Conservation (phyloP, 352 stramenopile species). For the Phytophthora pseudosyringae region DNA sequence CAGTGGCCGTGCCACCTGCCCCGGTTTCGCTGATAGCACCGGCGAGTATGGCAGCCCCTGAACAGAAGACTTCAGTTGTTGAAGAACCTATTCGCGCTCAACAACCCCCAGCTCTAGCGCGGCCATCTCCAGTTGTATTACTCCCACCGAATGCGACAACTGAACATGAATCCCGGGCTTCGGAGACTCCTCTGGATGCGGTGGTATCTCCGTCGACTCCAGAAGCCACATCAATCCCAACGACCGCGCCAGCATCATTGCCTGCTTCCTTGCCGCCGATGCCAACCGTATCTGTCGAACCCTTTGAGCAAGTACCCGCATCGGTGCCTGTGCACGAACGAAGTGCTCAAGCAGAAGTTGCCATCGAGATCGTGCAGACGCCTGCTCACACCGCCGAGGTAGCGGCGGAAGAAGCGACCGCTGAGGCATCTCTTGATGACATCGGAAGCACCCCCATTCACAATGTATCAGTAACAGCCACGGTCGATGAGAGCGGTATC, state of each 20-base stretch:
- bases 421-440: conserved; percentile 41
- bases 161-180: conserved; percentile 24
- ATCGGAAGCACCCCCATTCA: conserved; percentile 51
- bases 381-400: conserved; percentile 30
- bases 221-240: conserved; percentile 18
- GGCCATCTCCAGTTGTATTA: conserved; percentile 47
- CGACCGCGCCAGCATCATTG: conserved; percentile 12
- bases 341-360: conserved; percentile 43
- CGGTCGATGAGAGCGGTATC: conserved; percentile 23
- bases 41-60: conserved; percentile 13
- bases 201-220: conserved; percentile 24
- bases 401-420: conserved; percentile 24
- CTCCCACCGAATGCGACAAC: conserved; percentile 34
- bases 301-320: conserved; percentile 15
- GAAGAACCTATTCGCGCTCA: conserved; percentile 19
- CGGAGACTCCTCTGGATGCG: conserved; percentile 21
- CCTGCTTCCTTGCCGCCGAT: conserved; percentile 26
- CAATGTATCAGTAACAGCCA: conserved; percentile 55
- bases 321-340: conserved; percentile 28
- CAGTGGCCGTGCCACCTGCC: conserved; percentile 26
- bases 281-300: conserved; percentile 24
- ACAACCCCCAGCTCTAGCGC: conserved; percentile 23
- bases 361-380: conserved; percentile 44
- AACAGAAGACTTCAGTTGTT: conserved; percentile 16
- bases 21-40: conserved; percentile 29